phyloP scores from a whole-genome alignment of 306 rosid genomes.

The Ammopiptanthus mongolicus region DNA sequence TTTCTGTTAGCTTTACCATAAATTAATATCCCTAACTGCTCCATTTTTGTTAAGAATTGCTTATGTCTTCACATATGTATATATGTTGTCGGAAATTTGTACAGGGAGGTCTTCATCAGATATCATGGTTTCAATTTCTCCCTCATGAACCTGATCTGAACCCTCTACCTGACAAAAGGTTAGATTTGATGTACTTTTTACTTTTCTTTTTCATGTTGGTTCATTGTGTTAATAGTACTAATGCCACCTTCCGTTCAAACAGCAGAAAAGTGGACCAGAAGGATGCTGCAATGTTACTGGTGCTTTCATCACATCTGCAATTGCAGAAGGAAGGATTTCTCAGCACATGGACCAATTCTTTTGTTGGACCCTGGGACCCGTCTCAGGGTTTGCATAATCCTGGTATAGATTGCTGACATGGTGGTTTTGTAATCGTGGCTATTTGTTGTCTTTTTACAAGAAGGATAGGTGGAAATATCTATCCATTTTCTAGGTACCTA shows the following conservation, averaged over 20 bases:
- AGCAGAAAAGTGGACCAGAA: slow-evolving; percentile 70
- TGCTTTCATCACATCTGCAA: slow-evolving; percentile 84
- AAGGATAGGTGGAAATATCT: not conserved
- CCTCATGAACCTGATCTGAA: slow-evolving; percentile 82
- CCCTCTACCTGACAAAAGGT: slow-evolving; percentile 79
- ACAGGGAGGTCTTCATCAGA: slow-evolving; percentile 83
- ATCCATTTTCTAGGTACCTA: slow-evolving; percentile 16
- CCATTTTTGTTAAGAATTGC: not conserved
- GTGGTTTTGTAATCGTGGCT: slow-evolving; percentile 17
- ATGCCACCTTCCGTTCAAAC: slow-evolving; percentile 23
- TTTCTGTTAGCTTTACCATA: slow-evolving; percentile 12
- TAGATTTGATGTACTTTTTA: slow-evolving; percentile 9
- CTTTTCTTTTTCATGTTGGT: not conserved
- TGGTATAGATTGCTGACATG: slow-evolving; percentile 58
- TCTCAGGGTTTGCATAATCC: slow-evolving; percentile 99
- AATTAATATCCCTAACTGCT: not conserved
- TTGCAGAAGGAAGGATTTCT: slow-evolving; percentile 89
- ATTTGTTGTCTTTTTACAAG: not conserved
- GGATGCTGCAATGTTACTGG: slow-evolving; percentile 78
- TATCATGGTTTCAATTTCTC: slow-evolving; percentile 94
- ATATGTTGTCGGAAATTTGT: slow-evolving; percentile 18
- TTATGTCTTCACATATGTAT: not conserved
- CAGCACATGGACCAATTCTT: slow-evolving; percentile 93
- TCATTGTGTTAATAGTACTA: not conserved
- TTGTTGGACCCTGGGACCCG: slow-evolving; percentile 99